Conservation (phyloP, 208 protist species). For the Trichomonas vaginalis region DNA sequence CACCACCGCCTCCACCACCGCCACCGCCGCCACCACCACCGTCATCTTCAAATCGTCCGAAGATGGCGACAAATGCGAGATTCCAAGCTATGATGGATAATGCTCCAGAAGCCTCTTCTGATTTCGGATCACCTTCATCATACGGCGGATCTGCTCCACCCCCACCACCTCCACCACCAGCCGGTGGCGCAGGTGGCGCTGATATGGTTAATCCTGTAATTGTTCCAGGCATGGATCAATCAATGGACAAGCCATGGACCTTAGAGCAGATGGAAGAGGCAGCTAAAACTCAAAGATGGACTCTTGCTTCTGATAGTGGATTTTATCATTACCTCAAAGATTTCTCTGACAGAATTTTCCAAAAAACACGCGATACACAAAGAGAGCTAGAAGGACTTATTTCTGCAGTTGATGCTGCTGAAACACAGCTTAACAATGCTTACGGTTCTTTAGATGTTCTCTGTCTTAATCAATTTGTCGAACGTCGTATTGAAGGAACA, state of each 20-base stretch:
- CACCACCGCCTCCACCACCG: not conserved
- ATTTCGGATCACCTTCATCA: not conserved
- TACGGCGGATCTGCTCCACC: not conserved
- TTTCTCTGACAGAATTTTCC: not conserved
- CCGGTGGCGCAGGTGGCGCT: not conserved
- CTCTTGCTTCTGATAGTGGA: not conserved
- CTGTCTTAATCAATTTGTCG: not conserved
- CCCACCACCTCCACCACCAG: not conserved
- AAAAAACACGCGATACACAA: not conserved
- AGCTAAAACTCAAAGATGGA: not conserved
- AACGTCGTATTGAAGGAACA: not conserved
- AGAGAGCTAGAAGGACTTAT: not conserved
- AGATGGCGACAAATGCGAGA: not conserved
- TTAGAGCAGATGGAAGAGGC: constrained; percentile 2
- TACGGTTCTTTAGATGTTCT: constrained; percentile 12
- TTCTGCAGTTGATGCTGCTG: not conserved
- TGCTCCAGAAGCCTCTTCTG: not conserved
- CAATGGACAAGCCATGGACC: not conserved
- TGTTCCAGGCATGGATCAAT: not conserved
- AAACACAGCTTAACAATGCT: constrained; percentile 17
- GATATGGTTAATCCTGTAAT: not conserved
- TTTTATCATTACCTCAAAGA: constrained; percentile 1
- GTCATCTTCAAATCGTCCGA: not conserved
- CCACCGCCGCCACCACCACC: not conserved
- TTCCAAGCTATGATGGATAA: constrained; percentile 16